Percentiles rank a stretch among this genome's conserved stretches.
Evolutionary conservation across 2,329 filamentous ascomycete genomes (phyloP).

Genomic region (Orbilia ellipsospora): DNA sequence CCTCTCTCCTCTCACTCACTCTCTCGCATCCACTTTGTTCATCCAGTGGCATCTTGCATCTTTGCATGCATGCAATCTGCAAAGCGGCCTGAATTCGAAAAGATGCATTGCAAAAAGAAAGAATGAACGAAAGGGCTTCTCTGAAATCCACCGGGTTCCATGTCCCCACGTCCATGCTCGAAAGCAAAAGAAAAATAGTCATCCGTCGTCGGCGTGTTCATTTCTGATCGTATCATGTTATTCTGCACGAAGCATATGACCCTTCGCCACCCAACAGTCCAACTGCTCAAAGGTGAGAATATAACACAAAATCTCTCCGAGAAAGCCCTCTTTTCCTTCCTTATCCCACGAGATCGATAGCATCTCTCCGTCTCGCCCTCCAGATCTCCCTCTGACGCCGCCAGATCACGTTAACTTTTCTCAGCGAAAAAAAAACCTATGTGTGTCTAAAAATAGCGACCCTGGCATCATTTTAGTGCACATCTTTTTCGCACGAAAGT

Average conservation of each 20-base stretch:
- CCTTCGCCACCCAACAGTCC: conserved; percentile 33
- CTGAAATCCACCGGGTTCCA: conserved; percentile 14
- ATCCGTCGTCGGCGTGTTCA: conserved; percentile 32
- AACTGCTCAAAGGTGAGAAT: not conserved
- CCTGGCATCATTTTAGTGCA: conserved; percentile 34
- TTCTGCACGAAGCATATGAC: conserved; percentile 33
- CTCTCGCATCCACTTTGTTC: conserved; percentile 19
- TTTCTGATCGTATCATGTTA: conserved; percentile 36
- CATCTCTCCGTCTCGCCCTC: no score
- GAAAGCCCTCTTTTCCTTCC: conserved; percentile 15
- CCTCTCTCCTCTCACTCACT: not conserved
- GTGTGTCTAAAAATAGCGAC: conserved; percentile 48
- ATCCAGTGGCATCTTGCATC: conserved; percentile 54
- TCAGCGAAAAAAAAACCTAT: conserved; percentile 14
- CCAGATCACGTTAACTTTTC: conserved; percentile 53
- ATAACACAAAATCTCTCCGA: conserved; percentile 9
- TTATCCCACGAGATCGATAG: conserved; percentile 46
- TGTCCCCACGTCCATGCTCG: conserved; percentile 15
- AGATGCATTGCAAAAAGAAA: conserved; percentile 26
- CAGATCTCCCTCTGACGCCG: conserved; percentile 47
- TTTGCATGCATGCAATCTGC: conserved; percentile 51
- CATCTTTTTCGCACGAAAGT: conserved; percentile 31
- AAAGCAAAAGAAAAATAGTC: conserved; percentile 24
- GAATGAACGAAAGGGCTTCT: conserved; percentile 12
- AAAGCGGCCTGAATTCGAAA: conserved; percentile 47